phyloP scores from a whole-genome alignment of 495 filamentous ascomycete species.

The Cladorrhinum samala region DNA sequence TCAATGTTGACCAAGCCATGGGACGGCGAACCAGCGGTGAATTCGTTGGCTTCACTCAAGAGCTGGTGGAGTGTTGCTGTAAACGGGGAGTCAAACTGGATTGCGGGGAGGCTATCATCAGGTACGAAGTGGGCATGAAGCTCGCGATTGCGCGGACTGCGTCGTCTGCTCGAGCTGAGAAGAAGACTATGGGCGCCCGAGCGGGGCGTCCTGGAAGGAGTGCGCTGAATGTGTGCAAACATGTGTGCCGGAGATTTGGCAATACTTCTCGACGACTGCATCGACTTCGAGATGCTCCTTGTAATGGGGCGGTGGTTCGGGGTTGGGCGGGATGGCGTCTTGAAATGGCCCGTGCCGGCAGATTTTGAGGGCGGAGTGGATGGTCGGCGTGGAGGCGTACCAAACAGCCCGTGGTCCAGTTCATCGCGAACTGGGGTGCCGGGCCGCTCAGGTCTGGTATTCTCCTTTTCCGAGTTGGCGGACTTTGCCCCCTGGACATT shows the following conservation, averaged over 20 bases:
- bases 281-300: constrained; percentile 48
- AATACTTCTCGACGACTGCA: constrained; percentile 35
- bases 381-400: constrained; percentile 42
- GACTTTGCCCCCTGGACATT: constrained; percentile 32
- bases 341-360: constrained; percentile 39
- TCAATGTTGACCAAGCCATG: constrained; percentile 30
- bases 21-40: constrained; percentile 31
- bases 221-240: constrained; percentile 29
- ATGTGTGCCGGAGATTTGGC: constrained; percentile 31
- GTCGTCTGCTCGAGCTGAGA: constrained; percentile 30
- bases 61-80: constrained; percentile 55
- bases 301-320: constrained; percentile 53
- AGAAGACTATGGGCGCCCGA: constrained; percentile 17
- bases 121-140: constrained; percentile 26
- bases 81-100: constrained; percentile 48
- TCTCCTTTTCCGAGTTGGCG: constrained; percentile 38
- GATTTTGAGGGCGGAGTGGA: constrained; percentile 58
- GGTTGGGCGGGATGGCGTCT: constrained; percentile 52
- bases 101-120: constrained; percentile 13
- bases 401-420: constrained; percentile 54
- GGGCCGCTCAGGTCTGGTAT: constrained; percentile 14
- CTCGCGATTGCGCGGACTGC: constrained; percentile 33
- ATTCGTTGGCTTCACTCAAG: constrained; percentile 49
- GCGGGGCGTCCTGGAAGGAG: constrained; percentile 39
- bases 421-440: constrained; percentile 36